These are phyloP conservation scores for Colletotrichum phormii DNA, from an alignment of 2,329 filamentous ascomycete genomes.

Conservation along the genomic window DNA sequence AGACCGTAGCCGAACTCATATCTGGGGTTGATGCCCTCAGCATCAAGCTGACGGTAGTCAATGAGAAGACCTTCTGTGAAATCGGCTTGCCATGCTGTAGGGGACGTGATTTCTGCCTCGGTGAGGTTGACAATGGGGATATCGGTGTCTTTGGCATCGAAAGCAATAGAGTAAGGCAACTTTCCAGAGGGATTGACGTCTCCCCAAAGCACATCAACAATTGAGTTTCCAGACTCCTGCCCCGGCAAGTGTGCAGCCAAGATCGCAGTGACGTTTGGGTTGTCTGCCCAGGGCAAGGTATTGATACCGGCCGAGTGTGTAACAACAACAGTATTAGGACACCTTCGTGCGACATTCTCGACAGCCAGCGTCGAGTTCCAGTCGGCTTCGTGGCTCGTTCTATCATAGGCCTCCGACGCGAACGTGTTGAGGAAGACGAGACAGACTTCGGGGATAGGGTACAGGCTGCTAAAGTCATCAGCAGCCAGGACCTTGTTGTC, in stretches of 20 bases:
- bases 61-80: constrained; percentile 65
- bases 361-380: constrained; percentile 73
- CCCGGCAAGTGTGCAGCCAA: constrained; percentile 82
- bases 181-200: constrained; percentile 56
- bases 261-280: constrained; percentile 79
- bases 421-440: constrained; percentile 76
- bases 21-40: constrained; percentile 58
- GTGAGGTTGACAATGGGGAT: constrained; percentile 57
- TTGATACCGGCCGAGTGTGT: constrained; percentile 72
- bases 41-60: constrained; percentile 66
- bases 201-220: constrained; percentile 81
- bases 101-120: constrained; percentile 70
- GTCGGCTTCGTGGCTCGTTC: constrained; percentile 70
- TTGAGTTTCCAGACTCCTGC: constrained; percentile 79
- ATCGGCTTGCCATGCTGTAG: constrained; percentile 62
- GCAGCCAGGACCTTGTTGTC: constrained; percentile 48
- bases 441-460: constrained; percentile 71
- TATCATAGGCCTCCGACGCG: constrained; percentile 72
- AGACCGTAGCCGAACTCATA: constrained; percentile 75
- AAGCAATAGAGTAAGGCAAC: constrained; percentile 64
- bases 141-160: constrained; percentile 57
- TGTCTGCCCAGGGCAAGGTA: constrained; percentile 64
- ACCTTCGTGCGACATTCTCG: constrained; percentile 56
- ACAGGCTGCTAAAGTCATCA: constrained; percentile 66
- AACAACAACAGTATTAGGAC: constrained; percentile 71